Conservation (phyloP, 768 basidiomycete species). For the Suillus luteus region DNA sequence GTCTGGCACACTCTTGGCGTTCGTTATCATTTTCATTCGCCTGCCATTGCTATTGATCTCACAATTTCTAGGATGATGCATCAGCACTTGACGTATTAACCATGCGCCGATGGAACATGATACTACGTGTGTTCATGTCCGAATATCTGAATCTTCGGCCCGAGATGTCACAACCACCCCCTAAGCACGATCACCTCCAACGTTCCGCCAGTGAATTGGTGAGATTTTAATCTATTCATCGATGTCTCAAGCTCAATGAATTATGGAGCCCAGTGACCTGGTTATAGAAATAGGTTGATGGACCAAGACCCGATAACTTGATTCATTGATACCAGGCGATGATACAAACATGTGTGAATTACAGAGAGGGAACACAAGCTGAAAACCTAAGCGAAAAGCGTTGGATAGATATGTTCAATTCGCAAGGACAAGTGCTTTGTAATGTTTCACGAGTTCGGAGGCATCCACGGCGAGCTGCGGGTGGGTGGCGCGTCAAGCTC, state of each 20-base stretch:
- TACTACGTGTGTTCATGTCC: slow-evolving; percentile 83
- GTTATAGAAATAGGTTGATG: neutral
- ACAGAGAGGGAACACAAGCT: neutral
- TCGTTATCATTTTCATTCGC: slow-evolving; percentile 26
- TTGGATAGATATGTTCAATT: neutral
- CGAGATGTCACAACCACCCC: slow-evolving; percentile 35
- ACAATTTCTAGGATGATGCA: slow-evolving; percentile 75
- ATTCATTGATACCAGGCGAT: neutral
- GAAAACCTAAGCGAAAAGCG: neutral
- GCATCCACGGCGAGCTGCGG: slow-evolving; percentile 41
- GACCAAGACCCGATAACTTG: neutral
- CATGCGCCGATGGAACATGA: slow-evolving; percentile 86
- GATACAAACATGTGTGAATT: neutral
- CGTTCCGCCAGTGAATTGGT: slow-evolving; percentile 52
- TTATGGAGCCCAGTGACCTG: slow-evolving; percentile 7
- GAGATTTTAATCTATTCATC: slow-evolving; percentile 23
- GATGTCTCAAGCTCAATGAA: neutral
- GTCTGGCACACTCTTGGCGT: slow-evolving; percentile 89
- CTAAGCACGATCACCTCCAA: slow-evolving; percentile 28
- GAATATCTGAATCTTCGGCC: slow-evolving; percentile 84
- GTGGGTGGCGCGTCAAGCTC: slow-evolving; percentile 5
- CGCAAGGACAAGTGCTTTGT: slow-evolving; percentile 38
- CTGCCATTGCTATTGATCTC: slow-evolving; percentile 5
- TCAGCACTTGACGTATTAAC: slow-evolving; percentile 82
- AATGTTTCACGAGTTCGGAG: slow-evolving; percentile 41